Evolutionary conservation across 331 rosid genomes (phyloP).

Genomic region (Cucumis variabilis): DNA sequence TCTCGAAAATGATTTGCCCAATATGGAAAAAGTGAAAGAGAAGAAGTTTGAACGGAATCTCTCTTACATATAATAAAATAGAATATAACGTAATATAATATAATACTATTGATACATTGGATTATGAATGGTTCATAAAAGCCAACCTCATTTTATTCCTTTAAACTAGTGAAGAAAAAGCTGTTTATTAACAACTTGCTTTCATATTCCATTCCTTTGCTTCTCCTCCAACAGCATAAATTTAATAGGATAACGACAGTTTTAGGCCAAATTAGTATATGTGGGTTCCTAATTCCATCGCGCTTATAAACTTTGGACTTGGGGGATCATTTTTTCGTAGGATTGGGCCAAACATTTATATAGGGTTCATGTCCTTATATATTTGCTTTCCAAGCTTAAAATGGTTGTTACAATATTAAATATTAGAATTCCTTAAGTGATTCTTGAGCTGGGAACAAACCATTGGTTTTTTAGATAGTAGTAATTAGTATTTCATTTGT

Average conservation of each 20-base stretch:
- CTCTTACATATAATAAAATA: background rate
- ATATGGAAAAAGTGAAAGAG: conserved; percentile 19
- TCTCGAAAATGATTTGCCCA: conserved; percentile 24
- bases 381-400: no score
- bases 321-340: background rate
- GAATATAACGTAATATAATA: background rate
- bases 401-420: no score
- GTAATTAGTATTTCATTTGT: no score
- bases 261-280: background rate
- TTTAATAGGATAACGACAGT: background rate
- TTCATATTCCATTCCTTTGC: conserved; percentile 9
- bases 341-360: background rate
- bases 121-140: background rate
- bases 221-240: background rate
- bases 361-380: background rate
- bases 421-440: no score
- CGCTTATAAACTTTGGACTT: background rate
- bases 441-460: no score
- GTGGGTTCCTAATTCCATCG: background rate
- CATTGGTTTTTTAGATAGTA: no score
- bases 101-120: background rate
- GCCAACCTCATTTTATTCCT: background rate
- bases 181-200: background rate
- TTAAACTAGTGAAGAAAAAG: background rate
- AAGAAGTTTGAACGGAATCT: background rate